A percentile compares a stretch with the other conserved stretches of the same genome.
These are phyloP conservation scores for Thinopyrum elongatum DNA, from an alignment of 176 grass and related monocot genomes.

Conservation along the genomic window DNA sequence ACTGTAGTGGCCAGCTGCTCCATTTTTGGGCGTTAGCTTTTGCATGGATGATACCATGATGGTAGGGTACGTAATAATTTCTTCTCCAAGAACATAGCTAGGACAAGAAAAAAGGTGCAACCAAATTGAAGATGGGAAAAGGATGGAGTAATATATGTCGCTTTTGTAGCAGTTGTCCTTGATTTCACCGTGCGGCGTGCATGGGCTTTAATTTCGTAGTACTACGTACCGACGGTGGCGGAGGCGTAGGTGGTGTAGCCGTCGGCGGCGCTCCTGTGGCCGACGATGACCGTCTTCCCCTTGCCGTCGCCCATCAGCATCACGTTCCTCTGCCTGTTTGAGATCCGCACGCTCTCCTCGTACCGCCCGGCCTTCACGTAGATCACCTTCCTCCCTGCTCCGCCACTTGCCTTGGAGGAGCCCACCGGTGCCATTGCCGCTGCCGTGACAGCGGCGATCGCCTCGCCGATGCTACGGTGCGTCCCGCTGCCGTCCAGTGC, in stretches of 20 bases:
- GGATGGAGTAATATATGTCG: not conserved
- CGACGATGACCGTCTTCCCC: constrained; percentile 72
- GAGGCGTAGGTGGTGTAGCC: constrained; percentile 60
- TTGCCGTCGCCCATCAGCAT: constrained; percentile 86
- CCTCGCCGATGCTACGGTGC: constrained; percentile 63
- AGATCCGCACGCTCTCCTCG: constrained; percentile 59
- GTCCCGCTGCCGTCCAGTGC: constrained; percentile 76
- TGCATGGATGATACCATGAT: not conserved
- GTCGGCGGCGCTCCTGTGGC: constrained; percentile 41
- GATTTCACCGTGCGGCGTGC: not conserved
- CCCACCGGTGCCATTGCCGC: not conserved
- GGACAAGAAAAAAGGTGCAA: not conserved
- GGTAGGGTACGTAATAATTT: not conserved
- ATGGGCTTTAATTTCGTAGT: not conserved
- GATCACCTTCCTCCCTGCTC: constrained; percentile 50
- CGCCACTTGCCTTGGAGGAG: not conserved
- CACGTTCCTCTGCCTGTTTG: constrained; percentile 50
- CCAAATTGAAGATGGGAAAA: not conserved
- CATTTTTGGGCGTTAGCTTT: not conserved
- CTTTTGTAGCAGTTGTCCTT: not conserved
- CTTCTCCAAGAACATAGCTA: not conserved
- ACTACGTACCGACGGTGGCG: constrained; percentile 72
- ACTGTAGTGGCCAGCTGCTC: not conserved
- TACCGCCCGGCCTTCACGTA: constrained; percentile 80
- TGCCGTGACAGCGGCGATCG: constrained; percentile 54